phyloP scores from a whole-genome alignment of 176 grass and related monocot genomes.

The Cenchrus purpureus region DNA sequence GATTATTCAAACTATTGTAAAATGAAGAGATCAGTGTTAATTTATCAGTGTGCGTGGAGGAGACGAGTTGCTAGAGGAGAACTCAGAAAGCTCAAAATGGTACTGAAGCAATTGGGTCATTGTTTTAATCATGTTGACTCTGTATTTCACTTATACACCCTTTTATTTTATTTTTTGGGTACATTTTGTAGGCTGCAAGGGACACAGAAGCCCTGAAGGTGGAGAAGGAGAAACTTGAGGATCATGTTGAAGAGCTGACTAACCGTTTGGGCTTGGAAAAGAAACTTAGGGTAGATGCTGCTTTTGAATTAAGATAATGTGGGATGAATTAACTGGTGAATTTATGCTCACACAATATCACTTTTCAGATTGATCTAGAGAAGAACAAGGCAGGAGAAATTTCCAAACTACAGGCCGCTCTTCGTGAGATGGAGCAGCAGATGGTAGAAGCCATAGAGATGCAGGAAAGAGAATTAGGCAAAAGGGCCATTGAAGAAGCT shows the following conservation, averaged over 20 bases:
- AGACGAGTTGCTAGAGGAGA: slow-evolving; percentile 65
- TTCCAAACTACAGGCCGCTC: slow-evolving; percentile 56
- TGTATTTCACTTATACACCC: slow-evolving; percentile 15
- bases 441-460: slow-evolving; percentile 57
- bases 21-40: slow-evolving; percentile 66
- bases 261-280: slow-evolving; percentile 61
- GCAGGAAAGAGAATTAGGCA: slow-evolving; percentile 58
- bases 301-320: slow-evolving; percentile 25
- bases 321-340: slow-evolving; percentile 32
- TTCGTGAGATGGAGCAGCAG: slow-evolving; percentile 59
- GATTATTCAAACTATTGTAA: slow-evolving; percentile 54
- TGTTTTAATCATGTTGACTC: slow-evolving; percentile 33
- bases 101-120: slow-evolving; percentile 33
- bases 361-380: slow-evolving; percentile 66
- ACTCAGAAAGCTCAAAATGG: slow-evolving; percentile 88
- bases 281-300: slow-evolving; percentile 59
- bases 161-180: slow-evolving; percentile 29
- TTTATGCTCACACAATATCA: slow-evolving; percentile 24
- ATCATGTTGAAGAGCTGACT: slow-evolving; percentile 69
- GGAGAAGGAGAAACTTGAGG: slow-evolving; percentile 75
- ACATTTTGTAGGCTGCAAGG: slow-evolving; percentile 60
- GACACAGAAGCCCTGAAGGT: slow-evolving; percentile 73
- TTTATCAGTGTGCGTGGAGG: slow-evolving; percentile 85
- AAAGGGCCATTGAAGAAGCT: slow-evolving; percentile 64
- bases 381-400: slow-evolving; percentile 65